Evolutionary conservation across 768 basidiomycete genomes (phyloP).

Genomic region (Rhodotorula diobovata): DNA sequence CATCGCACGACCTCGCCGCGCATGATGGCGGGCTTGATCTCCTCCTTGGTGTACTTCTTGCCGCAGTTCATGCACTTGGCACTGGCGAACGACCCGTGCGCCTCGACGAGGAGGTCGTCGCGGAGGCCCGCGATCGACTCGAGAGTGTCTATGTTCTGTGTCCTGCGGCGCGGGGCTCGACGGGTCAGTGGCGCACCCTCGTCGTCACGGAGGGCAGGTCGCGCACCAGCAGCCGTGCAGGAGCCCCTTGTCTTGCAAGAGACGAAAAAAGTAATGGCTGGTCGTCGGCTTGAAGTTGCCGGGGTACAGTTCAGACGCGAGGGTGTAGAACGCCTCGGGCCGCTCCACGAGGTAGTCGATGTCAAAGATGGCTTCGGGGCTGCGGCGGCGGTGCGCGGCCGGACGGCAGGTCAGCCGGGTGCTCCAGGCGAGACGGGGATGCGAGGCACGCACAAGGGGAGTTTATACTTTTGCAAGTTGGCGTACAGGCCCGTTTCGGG

Average conservation of each 20-base stretch:
- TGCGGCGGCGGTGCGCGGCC: background rate
- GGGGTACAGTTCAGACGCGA: conserved; percentile 84
- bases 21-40: conserved; percentile 63
- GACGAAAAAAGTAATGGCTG: conserved; percentile 82
- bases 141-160: conserved; percentile 86
- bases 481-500: conserved; percentile 65
- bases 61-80: conserved; percentile 78
- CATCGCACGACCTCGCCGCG: conserved; percentile 68
- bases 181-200: too few species aligned
- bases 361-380: conserved; percentile 93
- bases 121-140: conserved; percentile 79
- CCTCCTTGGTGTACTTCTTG: conserved; percentile 57
- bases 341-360: conserved; percentile 63
- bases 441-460: background rate
- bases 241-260: conserved; percentile 65
- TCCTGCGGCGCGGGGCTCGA: too few species aligned
- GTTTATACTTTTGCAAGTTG: conserved; percentile 46
- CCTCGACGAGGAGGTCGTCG: conserved; percentile 72
- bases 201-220: background rate
- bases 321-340: conserved; percentile 62
- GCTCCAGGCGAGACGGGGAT: too few species aligned
- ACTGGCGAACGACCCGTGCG: conserved; percentile 88
- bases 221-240: conserved; percentile 47
- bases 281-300: conserved; percentile 77
- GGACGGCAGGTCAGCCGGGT: rapidly evolving